Percentiles rank a stretch among this genome's conserved stretches.
Evolutionary conservation across 371 early-diverging fungal genomes (phyloP).

Genomic region (Umbelopsis sp.): DNA sequence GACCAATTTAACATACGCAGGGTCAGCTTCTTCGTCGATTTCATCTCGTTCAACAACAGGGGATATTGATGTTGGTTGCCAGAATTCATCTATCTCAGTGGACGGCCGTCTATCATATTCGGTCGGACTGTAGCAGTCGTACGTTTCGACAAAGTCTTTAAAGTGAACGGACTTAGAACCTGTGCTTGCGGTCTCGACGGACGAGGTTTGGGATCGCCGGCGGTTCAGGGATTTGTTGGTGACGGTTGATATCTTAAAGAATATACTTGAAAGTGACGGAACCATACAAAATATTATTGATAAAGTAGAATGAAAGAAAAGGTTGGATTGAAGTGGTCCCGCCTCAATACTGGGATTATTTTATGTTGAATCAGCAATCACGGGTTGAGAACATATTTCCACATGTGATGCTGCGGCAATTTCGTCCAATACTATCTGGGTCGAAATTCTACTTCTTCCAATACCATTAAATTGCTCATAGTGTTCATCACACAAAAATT

Average conservation of each 20-base stretch:
- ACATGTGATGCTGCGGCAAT: no score
- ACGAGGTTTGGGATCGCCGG: neutral
- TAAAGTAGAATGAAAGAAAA: neutral
- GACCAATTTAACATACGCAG: neutral
- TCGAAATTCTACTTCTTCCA: no score
- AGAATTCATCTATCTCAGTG: neutral
- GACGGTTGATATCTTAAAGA: neutral
- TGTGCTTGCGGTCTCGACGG: neutral
- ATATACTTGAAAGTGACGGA: neutral
- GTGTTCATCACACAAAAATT: no score
- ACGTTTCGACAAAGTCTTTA: conserved; percentile 10
- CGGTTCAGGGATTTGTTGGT: neutral
- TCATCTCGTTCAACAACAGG: neutral
- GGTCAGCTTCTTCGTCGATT: neutral
- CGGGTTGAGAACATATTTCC: no score
- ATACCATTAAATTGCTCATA: no score
- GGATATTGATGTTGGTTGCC: neutral
- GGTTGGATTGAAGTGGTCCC: neutral
- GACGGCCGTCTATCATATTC: conserved; percentile 15
- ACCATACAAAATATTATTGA: neutral
- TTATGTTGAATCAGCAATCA: no score
- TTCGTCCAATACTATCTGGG: no score
- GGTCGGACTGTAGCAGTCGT: neutral
- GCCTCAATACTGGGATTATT: no score
- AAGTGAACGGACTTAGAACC: neutral